phyloP scores from a whole-genome alignment of 345 rosid genomes.

The Lepidium sativum region DNA sequence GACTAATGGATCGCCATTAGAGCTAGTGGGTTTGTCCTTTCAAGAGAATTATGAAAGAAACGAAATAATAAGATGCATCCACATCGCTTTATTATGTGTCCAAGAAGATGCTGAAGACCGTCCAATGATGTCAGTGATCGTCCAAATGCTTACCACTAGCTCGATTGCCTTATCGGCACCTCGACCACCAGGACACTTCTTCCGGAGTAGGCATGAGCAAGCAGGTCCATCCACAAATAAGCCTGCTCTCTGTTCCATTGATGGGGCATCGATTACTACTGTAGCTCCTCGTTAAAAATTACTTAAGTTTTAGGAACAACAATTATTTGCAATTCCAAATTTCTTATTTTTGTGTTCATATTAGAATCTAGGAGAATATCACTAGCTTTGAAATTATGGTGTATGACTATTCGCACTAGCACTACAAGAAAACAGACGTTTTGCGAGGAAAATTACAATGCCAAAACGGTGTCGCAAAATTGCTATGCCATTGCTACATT shows the following conservation, averaged over 20 bases:
- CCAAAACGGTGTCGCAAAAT: too few relatives aligned
- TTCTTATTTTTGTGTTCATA: neutral
- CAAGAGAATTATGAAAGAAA: neutral
- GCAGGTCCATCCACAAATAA: neutral
- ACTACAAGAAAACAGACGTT: too few relatives aligned
- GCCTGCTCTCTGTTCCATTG: conserved; percentile 4
- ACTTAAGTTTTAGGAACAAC: neutral
- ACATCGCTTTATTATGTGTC: too few relatives aligned
- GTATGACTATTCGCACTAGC: neutral
- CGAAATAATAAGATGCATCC: conserved; percentile 37
- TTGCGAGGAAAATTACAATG: too few relatives aligned
- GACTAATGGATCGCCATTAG: conserved; percentile 31
- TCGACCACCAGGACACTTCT: conserved; percentile 30
- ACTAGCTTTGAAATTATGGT: neutral
- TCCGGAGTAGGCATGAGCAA: conserved; percentile 1
- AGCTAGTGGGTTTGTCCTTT: conserved; percentile 32
- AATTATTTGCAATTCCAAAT: neutral
- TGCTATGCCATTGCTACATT: too few relatives aligned
- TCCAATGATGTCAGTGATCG: conserved; percentile 43
- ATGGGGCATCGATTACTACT: conserved; percentile 8
- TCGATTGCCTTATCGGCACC: conserved; percentile 29
- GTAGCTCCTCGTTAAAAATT: neutral
- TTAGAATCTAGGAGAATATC: too few relatives aligned
- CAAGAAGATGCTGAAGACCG: conserved; percentile 39
- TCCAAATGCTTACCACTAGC: conserved; percentile 40